These are phyloP conservation scores for Aureobasidium musti DNA, from an alignment of 2,329 filamentous ascomycete genomes.

Conservation along the genomic window DNA sequence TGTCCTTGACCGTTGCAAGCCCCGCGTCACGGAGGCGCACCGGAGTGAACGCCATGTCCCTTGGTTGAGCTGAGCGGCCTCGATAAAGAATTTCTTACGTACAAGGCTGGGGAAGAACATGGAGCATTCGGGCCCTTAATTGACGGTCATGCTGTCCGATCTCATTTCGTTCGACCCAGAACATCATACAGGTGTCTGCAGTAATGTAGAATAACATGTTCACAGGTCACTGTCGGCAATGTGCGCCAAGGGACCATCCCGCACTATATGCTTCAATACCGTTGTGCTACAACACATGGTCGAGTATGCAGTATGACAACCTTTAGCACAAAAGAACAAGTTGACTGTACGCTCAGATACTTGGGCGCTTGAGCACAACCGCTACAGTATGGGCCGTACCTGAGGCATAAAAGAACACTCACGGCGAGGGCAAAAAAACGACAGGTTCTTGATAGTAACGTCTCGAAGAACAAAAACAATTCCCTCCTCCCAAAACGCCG, in stretches of 20 bases:
- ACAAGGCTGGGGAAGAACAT: conserved; percentile 12
- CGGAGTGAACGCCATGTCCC: conserved; percentile 6
- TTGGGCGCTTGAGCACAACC: neutral
- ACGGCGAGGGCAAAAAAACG: neutral
- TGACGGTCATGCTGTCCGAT: conserved; percentile 4
- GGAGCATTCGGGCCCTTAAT: neutral
- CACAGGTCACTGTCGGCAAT: neutral
- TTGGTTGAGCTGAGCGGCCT: conserved; percentile 8
- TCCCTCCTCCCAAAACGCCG: conserved; percentile 13
- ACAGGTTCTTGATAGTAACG: neutral
- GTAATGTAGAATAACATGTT: neutral
- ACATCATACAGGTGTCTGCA: neutral
- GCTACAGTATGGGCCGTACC: neutral
- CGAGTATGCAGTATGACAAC: neutral
- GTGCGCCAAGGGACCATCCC: neutral
- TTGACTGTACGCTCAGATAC: neutral
- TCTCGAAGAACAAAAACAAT: neutral
- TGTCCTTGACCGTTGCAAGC: conserved; percentile 9
- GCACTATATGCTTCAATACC: neutral
- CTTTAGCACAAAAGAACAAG: neutral
- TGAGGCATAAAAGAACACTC: neutral
- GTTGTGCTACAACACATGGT: neutral
- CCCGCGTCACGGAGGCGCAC: conserved; percentile 21
- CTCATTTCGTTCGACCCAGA: neutral
- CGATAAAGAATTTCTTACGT: conserved; percentile 18